Conservation (phyloP, 2,329 filamentous ascomycete genomes). For the Endoconidiophora polonica region DNA sequence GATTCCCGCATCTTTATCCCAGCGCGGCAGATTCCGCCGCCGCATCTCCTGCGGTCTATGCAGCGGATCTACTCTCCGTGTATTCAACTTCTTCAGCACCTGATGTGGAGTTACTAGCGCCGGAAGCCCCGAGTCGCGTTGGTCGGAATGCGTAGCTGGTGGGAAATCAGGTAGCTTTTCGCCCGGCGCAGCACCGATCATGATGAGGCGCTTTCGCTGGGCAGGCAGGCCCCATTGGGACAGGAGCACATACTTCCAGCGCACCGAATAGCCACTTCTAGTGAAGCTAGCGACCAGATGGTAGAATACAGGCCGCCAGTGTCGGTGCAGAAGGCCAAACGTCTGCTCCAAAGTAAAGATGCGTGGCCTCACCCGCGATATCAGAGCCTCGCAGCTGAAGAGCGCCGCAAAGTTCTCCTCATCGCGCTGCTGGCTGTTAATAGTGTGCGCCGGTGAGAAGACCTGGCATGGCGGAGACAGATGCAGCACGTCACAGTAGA, state of each 20-base stretch:
- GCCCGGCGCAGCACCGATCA: conserved; percentile 48
- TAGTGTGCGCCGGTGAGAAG: conserved; percentile 57
- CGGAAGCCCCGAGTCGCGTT: conserved; percentile 18
- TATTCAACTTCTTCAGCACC: conserved; percentile 23
- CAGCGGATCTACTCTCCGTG: conserved; percentile 19
- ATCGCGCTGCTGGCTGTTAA: conserved; percentile 46
- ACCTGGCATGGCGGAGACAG: conserved; percentile 64
- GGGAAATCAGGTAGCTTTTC: conserved; percentile 54
- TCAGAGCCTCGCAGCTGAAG: conserved; percentile 35
- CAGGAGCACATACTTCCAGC: conserved; percentile 46
- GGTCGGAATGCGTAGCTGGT: conserved; percentile 35
- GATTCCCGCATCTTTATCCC: conserved; percentile 31
- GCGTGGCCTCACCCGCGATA: conserved; percentile 44
- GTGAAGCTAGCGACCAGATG: conserved; percentile 48
- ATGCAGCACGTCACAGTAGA: conserved; percentile 45
- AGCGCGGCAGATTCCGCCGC: conserved; percentile 21
- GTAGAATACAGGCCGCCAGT: conserved; percentile 39
- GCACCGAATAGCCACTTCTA: conserved; percentile 47
- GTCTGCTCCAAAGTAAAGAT: conserved; percentile 69
- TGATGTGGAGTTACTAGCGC: conserved; percentile 29
- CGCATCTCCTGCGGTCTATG: conserved; percentile 23
- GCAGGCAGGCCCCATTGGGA: conserved; percentile 35
- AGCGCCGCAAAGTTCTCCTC: conserved; percentile 49
- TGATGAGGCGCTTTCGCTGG: conserved; percentile 33
- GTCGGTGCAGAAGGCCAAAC: conserved; percentile 41